Base-by-base conservation (phyloP, 768 basidiomycete species). In the Pholiota molesta region DNA sequence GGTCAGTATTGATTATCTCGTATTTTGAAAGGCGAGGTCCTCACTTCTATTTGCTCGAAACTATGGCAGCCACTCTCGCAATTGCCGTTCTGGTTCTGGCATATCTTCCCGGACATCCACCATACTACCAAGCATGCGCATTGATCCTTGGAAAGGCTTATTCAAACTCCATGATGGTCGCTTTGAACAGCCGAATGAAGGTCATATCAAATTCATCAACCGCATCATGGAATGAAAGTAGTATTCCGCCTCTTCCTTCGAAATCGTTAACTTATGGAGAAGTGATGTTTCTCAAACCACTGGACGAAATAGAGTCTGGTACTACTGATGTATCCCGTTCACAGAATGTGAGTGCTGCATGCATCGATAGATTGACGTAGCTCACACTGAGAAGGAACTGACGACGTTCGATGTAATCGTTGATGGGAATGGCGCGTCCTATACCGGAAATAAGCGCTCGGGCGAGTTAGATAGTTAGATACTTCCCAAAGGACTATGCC, bases 131-230 rank as follows among this genome's bases (percentile, higher is more conserved):
- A 54, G 28, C 59, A n/a, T 54, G 53, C 23, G 39, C 59, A 7
- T 23, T 61, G 21, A 52, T 67, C 21, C 52, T 67, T 5, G 63
- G 57, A n/a, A 67, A 65, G 35, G 26, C 62, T 2, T 67, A 67
- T 35, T 60, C 61, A 13, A 64, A 56, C 44, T 60, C 66, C 6
- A 65, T 67, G 58, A 62, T 67, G 66, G 63, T 62, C 31, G 61
- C 62, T 7, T 49, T 65, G 23, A 67, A 67, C 51, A 61, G 60
- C 26, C 64, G 64, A 40, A 58, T 61, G 21, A 55, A 47, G 31
- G 45, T 60, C 26, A 35, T 39, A 55, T 40, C n/a, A 13, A 58
- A 58, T 33, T 52, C 31, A 9, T 6, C 31, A 8, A 49, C 47
- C 10, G 47, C 47, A 10, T 49, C 47, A 10, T 49, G 47, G 47